These are phyloP conservation scores for Phalaenopsis aphrodite DNA, from an alignment of 106 monocot species.

Conservation along the genomic window DNA sequence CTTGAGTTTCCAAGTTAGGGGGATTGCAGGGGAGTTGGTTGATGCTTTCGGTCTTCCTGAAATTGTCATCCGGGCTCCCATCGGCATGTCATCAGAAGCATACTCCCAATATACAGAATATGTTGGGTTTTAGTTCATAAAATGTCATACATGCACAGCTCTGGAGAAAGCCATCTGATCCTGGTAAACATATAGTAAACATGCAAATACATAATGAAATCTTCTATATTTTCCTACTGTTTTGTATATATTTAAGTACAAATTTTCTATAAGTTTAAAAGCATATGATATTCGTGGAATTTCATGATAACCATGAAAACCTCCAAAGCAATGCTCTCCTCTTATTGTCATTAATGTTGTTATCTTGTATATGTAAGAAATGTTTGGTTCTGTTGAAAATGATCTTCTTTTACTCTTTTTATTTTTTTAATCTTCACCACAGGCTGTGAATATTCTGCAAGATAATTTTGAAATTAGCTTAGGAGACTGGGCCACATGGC, in stretches of 20 bases:
- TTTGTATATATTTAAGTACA: background rate
- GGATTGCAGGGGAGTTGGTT: constrained; percentile 64
- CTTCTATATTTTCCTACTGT: background rate
- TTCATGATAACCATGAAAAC: background rate
- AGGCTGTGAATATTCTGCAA: too few relatives aligned
- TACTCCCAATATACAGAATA: constrained; percentile 73
- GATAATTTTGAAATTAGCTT: too few relatives aligned
- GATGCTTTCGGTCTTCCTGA: constrained; percentile 92
- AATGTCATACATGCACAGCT: background rate
- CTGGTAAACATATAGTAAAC: background rate
- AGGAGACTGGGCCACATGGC: too few relatives aligned
- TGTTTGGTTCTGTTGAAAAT: too few relatives aligned
- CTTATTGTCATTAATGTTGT: background rate
- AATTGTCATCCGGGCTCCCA: constrained; percentile 67
- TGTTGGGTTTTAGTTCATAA: constrained; percentile 53
- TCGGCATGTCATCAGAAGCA: constrained; percentile 75
- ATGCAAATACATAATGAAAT: background rate
- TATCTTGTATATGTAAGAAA: too few relatives aligned
- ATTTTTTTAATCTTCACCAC: too few relatives aligned
- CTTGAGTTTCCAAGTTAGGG: constrained; percentile 79
- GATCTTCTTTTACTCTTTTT: too few relatives aligned
- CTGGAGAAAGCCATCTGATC: background rate
- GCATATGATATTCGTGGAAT: background rate
- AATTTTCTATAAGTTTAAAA: background rate
- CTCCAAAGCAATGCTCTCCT: background rate